These are phyloP conservation scores for Kalmanozyma brasiliensis DNA, from an alignment of 1,284 basidiomycete genomes.

Conservation along the genomic window DNA sequence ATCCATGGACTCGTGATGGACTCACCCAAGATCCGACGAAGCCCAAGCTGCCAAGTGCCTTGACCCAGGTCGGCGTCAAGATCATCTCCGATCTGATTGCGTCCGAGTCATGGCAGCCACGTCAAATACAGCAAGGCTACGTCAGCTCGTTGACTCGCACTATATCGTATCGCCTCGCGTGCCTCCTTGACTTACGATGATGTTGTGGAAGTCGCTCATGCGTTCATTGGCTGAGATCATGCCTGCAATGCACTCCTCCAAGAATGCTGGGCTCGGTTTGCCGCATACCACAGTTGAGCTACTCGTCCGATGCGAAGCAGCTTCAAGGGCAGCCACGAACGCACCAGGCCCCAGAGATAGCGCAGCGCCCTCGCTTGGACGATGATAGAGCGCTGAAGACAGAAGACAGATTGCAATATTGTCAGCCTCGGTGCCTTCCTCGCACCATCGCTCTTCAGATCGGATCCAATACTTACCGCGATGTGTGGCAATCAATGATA, in stretches of 20 bases:
- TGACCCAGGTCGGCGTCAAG: slow-evolving; percentile 42
- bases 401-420: not conserved
- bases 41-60: slow-evolving; percentile 41
- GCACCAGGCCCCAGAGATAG: slow-evolving; percentile 45
- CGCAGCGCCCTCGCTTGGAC: slow-evolving; percentile 21
- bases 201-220: slow-evolving; percentile 21
- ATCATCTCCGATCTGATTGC: slow-evolving; percentile 43
- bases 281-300: slow-evolving; percentile 31
- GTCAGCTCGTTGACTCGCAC: not conserved
- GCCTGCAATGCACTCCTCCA: slow-evolving; percentile 39
- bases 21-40: slow-evolving; percentile 41
- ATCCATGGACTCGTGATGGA: too few species aligned
- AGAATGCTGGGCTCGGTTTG: slow-evolving; percentile 33
- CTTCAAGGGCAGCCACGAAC: slow-evolving; percentile 39
- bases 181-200: slow-evolving; percentile 30
- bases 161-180: not conserved
- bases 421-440: too few species aligned
- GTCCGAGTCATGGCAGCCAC: not conserved
- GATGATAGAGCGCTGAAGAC: slow-evolving; percentile 38
- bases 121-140: too few species aligned
- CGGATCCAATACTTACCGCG: slow-evolving; percentile 26
- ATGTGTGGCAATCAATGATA: slow-evolving; percentile 40
- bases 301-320: slow-evolving; percentile 14
- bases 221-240: slow-evolving; percentile 20
- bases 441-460: not conserved